A percentile compares a stretch with the other conserved stretches of the same genome.
Conservation (phyloP, 257 asterid species). For the Datura wrightii region DNA sequence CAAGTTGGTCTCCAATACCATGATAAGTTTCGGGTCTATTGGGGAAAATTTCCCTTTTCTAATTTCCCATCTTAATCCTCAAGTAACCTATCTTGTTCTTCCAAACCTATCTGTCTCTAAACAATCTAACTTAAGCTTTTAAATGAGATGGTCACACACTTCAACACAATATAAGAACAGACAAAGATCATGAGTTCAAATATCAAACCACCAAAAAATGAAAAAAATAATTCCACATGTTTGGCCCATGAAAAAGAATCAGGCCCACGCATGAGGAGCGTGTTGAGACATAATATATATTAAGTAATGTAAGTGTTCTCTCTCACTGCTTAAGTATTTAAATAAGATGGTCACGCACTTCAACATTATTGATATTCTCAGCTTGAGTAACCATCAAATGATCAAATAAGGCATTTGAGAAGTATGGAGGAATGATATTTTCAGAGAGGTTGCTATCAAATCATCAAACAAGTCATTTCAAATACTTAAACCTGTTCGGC, state of each 20-base stretch:
- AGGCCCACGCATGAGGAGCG: neutral
- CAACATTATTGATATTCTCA: neutral
- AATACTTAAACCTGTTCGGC: constrained; percentile 67
- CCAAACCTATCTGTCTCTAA: constrained; percentile 64
- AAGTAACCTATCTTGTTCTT: constrained; percentile 55
- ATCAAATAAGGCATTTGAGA: constrained; percentile 4
- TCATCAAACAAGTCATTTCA: neutral
- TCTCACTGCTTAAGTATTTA: neutral
- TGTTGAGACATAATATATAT: neutral
- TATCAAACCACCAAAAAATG: neutral
- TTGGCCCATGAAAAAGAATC: neutral
- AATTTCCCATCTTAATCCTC: constrained; percentile 52
- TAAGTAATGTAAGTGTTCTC: neutral
- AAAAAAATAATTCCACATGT: neutral
- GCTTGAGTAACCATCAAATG: neutral
- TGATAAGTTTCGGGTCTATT: constrained; percentile 45
- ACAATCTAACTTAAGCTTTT: constrained; percentile 54
- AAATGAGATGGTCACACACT: neutral
- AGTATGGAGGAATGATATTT: neutral
- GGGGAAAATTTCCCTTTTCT: constrained; percentile 43
- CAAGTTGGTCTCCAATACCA: constrained; percentile 54
- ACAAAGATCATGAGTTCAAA: constrained; percentile 5
- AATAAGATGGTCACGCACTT: neutral
- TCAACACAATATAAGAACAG: neutral
- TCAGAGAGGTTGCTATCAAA: neutral